Evolutionary conservation across 495 filamentous ascomycete species (phyloP), one percentile per base, ranked within the genome.

Genomic region (Elasticomyces elasticus): DNA sequence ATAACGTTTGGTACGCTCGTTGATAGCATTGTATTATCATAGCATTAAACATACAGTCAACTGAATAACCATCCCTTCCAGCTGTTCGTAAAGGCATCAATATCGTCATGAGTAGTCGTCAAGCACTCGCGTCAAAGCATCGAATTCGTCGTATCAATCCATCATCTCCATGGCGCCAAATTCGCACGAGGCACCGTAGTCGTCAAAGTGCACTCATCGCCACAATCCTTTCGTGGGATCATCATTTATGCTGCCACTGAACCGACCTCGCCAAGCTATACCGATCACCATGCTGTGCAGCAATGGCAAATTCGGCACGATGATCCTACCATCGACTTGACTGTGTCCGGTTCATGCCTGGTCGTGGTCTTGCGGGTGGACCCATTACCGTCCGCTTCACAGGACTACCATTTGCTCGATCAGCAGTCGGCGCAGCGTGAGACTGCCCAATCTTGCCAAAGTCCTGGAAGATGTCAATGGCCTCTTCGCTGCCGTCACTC

Each of bases 381-480:
- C 19, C 37, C 53, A 45, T 51, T 1, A 10, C 31, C 28, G 51
- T 7, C 1, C 55, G 33, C 51, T 49, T 58, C 35, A 62, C 50
- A n/a, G 55, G 55, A 43, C 49, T 58, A 2, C 55, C 59, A 33
- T 50, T 54, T 6, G 55, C 51, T 0, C 55, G 42, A 26, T 45
- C 20, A 5, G 24, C 26, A 0, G 35, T 49, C 17, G 53, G 24
- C 31, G 26, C 19, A 9, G 17, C 24, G 24, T 51, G 46, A 3
- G 44, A 11, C 17, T 35, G 33, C 19, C 88, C 88, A 67, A 95
- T 95, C 68, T 87, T 89, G 66, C 88, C 83, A 62, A 95, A 95
- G 6, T 88, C 89, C 65, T 89, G 85, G 49, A 90, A 75, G 51
- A 97, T 82, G 68, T 95, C 89, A 42, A 94, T 75, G 1, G 83